A percentile compares a stretch with the other conserved stretches of the same genome.
These are phyloP conservation scores for Zymoseptoria passerinii DNA, from an alignment of 2,329 filamentous ascomycete species.

Conservation along the genomic window DNA sequence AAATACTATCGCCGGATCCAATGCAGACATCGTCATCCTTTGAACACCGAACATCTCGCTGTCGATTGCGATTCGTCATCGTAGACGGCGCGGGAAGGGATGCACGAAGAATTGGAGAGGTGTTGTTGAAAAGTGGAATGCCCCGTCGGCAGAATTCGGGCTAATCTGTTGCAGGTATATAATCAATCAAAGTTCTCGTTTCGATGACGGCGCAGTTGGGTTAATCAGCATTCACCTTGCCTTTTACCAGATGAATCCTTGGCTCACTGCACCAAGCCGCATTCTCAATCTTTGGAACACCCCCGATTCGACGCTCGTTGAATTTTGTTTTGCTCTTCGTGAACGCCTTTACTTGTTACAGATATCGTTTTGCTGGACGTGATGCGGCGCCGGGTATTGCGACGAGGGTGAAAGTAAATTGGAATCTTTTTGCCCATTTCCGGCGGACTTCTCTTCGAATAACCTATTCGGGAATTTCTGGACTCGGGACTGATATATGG, in stretches of 20 bases:
- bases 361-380: not conserved
- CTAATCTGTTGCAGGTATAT: slow-evolving; percentile 1
- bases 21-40: too few species aligned
- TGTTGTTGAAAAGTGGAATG: not conserved
- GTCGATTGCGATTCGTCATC: too few species aligned
- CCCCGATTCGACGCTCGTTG: not conserved
- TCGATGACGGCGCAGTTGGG: slow-evolving; percentile 22
- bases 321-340: not conserved
- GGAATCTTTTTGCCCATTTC: not conserved
- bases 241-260: slow-evolving; percentile 31
- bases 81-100: too few species aligned
- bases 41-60: too few species aligned
- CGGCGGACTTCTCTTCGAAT: too few species aligned
- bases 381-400: not conserved
- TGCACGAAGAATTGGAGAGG: not conserved
- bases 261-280: slow-evolving; percentile 24
- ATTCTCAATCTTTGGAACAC: slow-evolving; percentile 23
- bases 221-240: slow-evolving; percentile 29
- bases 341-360: not conserved
- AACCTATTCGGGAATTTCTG: too few species aligned
- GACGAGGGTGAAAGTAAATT: not conserved
- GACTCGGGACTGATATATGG: too few species aligned
- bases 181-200: not conserved
- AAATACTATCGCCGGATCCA: too few species aligned
- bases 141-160: not conserved